Evolutionary conservation across 169 alveolate genomes (phyloP).

Genomic region (Cryptosporidium ryanae): DNA sequence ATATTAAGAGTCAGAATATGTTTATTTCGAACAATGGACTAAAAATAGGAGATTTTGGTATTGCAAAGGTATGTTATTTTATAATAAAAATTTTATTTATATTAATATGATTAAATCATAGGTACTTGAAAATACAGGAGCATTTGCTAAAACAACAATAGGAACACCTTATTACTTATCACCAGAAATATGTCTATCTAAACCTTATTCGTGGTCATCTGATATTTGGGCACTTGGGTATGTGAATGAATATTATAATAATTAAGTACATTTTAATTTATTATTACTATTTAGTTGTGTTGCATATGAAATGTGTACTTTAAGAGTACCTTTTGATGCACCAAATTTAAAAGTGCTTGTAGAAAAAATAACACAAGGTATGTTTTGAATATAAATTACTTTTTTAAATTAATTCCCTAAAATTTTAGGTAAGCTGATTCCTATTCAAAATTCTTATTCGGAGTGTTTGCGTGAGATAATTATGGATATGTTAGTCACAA

Average conservation of each 20-base stretch:
- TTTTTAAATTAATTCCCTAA: not conserved
- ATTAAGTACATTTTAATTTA: not conserved
- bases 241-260: slow-evolving; percentile 67
- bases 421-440: slow-evolving; percentile 22
- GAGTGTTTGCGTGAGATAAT: slow-evolving; percentile 39
- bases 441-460: slow-evolving; percentile 40
- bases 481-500: slow-evolving; percentile 60
- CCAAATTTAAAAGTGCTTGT: slow-evolving; percentile 88
- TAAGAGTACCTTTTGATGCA: slow-evolving; percentile 91
- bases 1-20: slow-evolving; percentile 92
- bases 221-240: slow-evolving; percentile 99
- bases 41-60: slow-evolving; percentile 94
- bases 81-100: not conserved
- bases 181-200: slow-evolving; percentile 95
- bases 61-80: slow-evolving; percentile 83
- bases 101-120: not conserved
- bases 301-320: slow-evolving; percentile 90
- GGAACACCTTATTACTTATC: slow-evolving; percentile 99
- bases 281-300: slow-evolving; percentile 77
- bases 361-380: slow-evolving; percentile 82
- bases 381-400: not conserved
- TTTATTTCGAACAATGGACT: slow-evolving; percentile 88
- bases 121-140: slow-evolving; percentile 91
- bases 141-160: slow-evolving; percentile 95
- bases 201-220: slow-evolving; percentile 89